Base-by-base conservation (phyloP, 257 asterid species). In the Solanum okadae region DNA sequence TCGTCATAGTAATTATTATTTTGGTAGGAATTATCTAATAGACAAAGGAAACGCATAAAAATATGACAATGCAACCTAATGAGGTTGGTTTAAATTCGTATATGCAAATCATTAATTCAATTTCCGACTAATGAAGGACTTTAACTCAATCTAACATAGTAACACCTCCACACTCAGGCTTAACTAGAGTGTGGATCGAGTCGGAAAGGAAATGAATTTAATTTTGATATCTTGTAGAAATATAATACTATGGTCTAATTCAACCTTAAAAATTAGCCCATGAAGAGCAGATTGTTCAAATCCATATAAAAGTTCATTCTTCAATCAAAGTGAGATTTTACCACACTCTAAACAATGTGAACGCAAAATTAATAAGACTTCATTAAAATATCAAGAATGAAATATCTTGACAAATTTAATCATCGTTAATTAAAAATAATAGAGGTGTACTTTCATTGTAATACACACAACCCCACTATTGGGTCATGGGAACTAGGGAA, bases 161-260 rank as follows among this genome's bases (percentile, higher is more conserved):
- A 56, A 18, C n/a, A 56, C 65, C 65, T 18, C 5, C 7, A 10
- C 1, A 10, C 2, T 10, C 6, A 10, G 8, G 31, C 0, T n/a
- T 23, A 63, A 63, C 3, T 23, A 0, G 1, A 63, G 31, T 1
- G 2, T 23, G 1, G 1, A 10, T 10, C 70, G 0, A 61, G 3
- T 9, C 6, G 1, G 1, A 22, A 61, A 2, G 4, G 0, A 10
- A 4, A 9, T 10, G 29, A 63, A 63, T 2, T 4, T 63, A 1
- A 23, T 23, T 63, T 63, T 63, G 1, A 22, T 23, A 22, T 8
- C 27, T 1, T 10, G 6, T 61, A 22, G 5, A 61, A 4, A 61
- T 10, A 63, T 63, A 4, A 63, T 23, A 61, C 1, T n/a, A 10
- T 9, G 5, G 0, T 10, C 1, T 61, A 61, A 61, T n/a, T 61